A percentile compares a stretch with the other conserved stretches of the same genome.
Conservation (phyloP, 176 grass and related monocot genomes). For the Olyra latifolia region DNA sequence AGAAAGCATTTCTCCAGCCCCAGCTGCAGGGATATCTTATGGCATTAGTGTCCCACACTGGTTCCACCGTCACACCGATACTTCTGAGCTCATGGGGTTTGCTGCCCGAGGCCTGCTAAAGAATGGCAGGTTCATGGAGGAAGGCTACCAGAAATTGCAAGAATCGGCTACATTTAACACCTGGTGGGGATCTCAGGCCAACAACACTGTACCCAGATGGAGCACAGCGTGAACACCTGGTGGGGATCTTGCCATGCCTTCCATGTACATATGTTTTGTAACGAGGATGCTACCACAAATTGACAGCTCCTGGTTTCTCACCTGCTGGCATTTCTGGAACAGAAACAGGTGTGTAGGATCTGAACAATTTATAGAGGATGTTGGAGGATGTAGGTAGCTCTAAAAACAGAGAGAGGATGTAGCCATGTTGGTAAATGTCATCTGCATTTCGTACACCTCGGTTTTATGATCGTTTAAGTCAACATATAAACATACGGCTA, state of each 20-base stretch:
- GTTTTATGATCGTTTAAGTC: not conserved
- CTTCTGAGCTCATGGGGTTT: conserved; percentile 79
- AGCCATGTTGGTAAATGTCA: not conserved
- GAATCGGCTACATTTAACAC: conserved; percentile 7
- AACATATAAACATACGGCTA: no score
- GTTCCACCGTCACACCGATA: conserved; percentile 55
- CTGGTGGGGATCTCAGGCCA: conserved; percentile 34
- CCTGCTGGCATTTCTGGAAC: conserved; percentile 16
- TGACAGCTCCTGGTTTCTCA: not conserved
- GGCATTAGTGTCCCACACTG: conserved; percentile 39
- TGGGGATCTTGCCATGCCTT: no score
- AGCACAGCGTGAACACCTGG: conserved; percentile 11
- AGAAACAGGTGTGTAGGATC: not conserved
- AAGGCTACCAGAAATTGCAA: conserved; percentile 22
- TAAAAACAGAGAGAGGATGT: not conserved
- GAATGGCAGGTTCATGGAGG: conserved; percentile 55
- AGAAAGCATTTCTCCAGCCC: not conserved
- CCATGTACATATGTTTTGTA: conserved; percentile 19
- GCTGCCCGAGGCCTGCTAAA: conserved; percentile 70
- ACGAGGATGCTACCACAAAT: not conserved
- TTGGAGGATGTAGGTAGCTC: not conserved
- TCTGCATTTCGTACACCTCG: not conserved
- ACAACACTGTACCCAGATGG: conserved; percentile 12
- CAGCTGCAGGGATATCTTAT: not conserved
- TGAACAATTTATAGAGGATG: not conserved